Evolutionary conservation across 73 alveolate species (phyloP).

Genomic region (Effrenium voratum): DNA sequence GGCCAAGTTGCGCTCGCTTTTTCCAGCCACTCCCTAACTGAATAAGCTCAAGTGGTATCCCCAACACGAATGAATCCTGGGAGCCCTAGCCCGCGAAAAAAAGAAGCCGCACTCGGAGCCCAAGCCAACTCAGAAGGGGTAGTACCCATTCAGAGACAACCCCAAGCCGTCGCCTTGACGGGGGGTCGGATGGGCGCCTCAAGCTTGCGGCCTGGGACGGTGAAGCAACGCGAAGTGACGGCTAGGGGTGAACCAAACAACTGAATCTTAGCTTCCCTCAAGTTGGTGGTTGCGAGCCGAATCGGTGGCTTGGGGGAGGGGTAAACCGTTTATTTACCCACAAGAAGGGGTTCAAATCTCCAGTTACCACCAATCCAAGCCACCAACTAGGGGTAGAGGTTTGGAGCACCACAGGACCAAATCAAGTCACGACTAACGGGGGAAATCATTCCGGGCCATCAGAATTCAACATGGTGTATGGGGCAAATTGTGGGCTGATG

Average conservation of each 20-base stretch:
- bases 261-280: background rate
- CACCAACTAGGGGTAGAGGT: background rate
- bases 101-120: too few species aligned
- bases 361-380: background rate
- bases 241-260: background rate
- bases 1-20: background rate
- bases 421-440: too few species aligned
- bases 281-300: background rate
- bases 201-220: slow-evolving; percentile 43
- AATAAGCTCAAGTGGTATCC: background rate
- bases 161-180: background rate
- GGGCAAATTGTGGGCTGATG: too few species aligned
- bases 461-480: too few species aligned
- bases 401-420: background rate
- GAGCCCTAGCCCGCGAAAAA: too few species aligned
- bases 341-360: slow-evolving; percentile 15
- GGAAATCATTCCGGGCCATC: too few species aligned
- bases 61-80: background rate
- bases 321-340: too few species aligned
- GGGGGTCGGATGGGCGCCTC: slow-evolving; percentile 51
- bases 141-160: too few species aligned
- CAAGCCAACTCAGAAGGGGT: too few species aligned
- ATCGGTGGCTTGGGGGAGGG: background rate
- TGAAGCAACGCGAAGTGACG: background rate
- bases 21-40: background rate